Evolutionary conservation across 176 grass and related monocot genomes (phyloP), one percentile per base, ranked within the genome.

Genomic region (Aegilops sharonensis): DNA sequence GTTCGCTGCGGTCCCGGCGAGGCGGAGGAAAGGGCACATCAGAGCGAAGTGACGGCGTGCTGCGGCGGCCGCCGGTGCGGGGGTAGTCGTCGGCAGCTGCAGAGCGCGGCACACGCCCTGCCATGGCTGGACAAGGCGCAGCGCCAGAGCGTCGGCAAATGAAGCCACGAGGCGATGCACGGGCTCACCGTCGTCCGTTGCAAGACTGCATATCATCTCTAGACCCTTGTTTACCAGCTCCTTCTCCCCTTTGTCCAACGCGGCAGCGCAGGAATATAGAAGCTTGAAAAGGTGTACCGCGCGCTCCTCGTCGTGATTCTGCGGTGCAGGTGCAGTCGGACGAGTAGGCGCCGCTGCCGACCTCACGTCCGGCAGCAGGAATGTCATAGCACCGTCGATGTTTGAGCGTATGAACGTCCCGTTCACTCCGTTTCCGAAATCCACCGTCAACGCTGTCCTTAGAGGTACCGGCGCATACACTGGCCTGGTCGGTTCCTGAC

Each of bases 21-120:
- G 11, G 14, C 79, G 82, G 74, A 93, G 71, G 84, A 97, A 91
- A n/a, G 95, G 91, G 82, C 89, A 93, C 37, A 97, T 61, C 79
- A 21, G 29, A 8, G 83, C 39, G 64, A 95, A 93, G 68, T 61
- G 62, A 5, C 75, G 85, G 24, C 85, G 85, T 9, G 85, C 93
- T 11, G 80, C 13, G 11, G 65, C 63, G 5, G 66, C 1, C 23
- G 2, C 54, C 54, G 54, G 54, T 57, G 72, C 21, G 0, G 85
- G 80, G 11, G 57, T 2, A 0, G 39, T 12, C 24, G 17, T 48
- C 72, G 24, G 50, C 18, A 80, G 71, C 31, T 70, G 43, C 2
- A 94, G 72, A 11, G 54, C 54, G 18, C 54, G 54, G 54, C 18
- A 57, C 18, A 97, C 69, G 31, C 94, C 94, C 3, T 83, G 83